These are phyloP conservation scores for Aspergillus pseudoglaucus DNA, from an alignment of 2,329 filamentous ascomycete genomes.

Conservation along the genomic window DNA sequence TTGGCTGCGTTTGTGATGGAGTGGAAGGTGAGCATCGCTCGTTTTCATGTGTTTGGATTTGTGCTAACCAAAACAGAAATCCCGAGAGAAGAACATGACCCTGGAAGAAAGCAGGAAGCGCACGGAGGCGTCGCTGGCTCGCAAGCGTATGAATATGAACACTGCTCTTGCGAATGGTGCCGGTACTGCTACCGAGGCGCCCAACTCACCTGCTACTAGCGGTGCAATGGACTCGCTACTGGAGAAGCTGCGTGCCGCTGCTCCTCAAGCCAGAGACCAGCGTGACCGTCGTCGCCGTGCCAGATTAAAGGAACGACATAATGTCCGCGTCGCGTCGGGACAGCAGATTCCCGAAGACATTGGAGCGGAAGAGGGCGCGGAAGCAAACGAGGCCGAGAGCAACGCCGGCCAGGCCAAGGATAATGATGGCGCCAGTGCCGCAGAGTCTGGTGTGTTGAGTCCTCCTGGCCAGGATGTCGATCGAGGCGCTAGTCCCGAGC, in stretches of 20 bases:
- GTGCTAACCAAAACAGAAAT: conserved; percentile 52
- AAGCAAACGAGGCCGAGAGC: conserved; percentile 45
- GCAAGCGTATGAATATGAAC: conserved; percentile 54
- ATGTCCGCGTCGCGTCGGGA: conserved; percentile 81
- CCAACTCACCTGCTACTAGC: conserved; percentile 63
- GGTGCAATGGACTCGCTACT: conserved; percentile 95
- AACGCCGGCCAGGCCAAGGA: conserved; percentile 3
- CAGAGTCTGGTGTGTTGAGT: conserved; percentile 42
- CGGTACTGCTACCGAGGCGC: conserved; percentile 38
- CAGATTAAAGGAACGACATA: conserved; percentile 81
- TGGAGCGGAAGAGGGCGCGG: conserved; percentile 53
- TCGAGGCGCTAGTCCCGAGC: conserved; percentile 25
- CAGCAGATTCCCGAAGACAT: conserved; percentile 71
- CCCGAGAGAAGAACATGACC: conserved; percentile 80
- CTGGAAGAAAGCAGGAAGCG: conserved; percentile 76
- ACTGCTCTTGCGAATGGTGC: conserved; percentile 61
- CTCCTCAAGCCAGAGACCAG: conserved; percentile 81
- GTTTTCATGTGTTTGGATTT: not conserved
- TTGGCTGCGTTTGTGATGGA: conserved; percentile 82
- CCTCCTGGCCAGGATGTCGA: conserved; percentile 39
- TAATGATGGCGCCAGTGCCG: conserved; percentile 36
- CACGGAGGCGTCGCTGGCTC: conserved; percentile 87
- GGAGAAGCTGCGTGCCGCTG: conserved; percentile 88
- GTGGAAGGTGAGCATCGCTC: conserved; percentile 64
- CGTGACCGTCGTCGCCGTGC: conserved; percentile 81